These are phyloP conservation scores for Auriscalpium vulgare DNA, from an alignment of 768 basidiomycete genomes.

Conservation along the genomic window DNA sequence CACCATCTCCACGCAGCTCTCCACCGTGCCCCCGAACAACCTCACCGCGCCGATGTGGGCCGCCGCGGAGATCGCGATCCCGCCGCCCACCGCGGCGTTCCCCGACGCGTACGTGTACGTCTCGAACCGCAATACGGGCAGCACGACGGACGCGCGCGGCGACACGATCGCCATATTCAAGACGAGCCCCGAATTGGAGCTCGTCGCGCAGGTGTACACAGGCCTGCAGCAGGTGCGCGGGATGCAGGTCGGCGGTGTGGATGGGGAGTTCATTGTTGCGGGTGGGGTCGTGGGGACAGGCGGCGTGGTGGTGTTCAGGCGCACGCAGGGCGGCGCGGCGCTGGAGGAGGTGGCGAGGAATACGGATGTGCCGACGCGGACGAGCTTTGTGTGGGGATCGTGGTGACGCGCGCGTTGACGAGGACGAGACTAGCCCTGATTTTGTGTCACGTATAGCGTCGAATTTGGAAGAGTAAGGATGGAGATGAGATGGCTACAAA, in stretches of 20 bases:
- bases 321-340: conserved; percentile 45
- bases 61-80: conserved; percentile 59
- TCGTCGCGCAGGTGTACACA: conserved; percentile 51
- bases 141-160: conserved; percentile 38
- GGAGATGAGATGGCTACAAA: conserved; percentile 27
- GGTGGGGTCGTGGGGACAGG: conserved; percentile 43
- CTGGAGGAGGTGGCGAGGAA: conserved; percentile 47
- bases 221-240: conserved; percentile 58
- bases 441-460: no score
- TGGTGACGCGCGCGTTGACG: background rate
- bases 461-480: no score
- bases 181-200: conserved; percentile 28
- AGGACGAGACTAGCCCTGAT: no score
- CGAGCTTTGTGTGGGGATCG: conserved; percentile 44
- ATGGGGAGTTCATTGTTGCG: conserved; percentile 48
- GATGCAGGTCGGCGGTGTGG: conserved; percentile 47
- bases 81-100: conserved; percentile 37
- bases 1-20: conserved; percentile 41
- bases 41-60: conserved; percentile 34
- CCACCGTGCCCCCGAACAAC: conserved; percentile 38
- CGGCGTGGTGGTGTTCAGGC: conserved; percentile 50
- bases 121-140: conserved; percentile 57
- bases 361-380: conserved; percentile 40
- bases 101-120: conserved; percentile 51
- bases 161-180: conserved; percentile 59